Conservation (phyloP, 768 basidiomycete species). For the Calocybe cyanea region DNA sequence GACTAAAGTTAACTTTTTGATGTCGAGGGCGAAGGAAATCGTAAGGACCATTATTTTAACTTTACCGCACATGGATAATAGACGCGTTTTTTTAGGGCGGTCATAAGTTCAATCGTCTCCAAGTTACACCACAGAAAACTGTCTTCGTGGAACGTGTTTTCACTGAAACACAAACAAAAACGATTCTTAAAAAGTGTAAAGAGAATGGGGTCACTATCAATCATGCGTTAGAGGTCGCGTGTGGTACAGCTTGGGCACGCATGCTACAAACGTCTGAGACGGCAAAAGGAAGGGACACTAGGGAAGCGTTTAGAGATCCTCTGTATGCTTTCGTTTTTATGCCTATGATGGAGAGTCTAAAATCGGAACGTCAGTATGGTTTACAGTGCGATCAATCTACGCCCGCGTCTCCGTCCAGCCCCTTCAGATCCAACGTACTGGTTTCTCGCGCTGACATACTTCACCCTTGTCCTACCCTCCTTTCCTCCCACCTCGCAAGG, state of each 20-base stretch:
- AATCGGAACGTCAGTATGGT: constrained; percentile 40
- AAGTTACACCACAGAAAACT: constrained; percentile 31
- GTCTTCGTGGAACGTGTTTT: constrained; percentile 28
- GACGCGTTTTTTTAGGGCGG: constrained; percentile 35
- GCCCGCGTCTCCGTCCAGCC: constrained; percentile 39
- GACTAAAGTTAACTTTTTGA: constrained; percentile 44
- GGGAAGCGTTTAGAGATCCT: constrained; percentile 22
- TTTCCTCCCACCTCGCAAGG: constrained; percentile 41
- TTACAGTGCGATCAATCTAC: constrained; percentile 67
- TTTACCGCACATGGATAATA: neutral
- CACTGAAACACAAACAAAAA: constrained; percentile 29
- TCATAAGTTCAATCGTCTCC: constrained; percentile 44
- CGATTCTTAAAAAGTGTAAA: constrained; percentile 57
- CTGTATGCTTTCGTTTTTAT: constrained; percentile 10
- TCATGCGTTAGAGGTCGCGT: constrained; percentile 54
- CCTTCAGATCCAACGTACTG: constrained; percentile 42
- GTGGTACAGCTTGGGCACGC: constrained; percentile 54
- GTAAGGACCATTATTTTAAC: constrained; percentile 20
- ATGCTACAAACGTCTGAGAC: constrained; percentile 13
- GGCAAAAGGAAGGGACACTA: neutral
- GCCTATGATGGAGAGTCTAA: neutral
- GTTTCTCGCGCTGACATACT: constrained; percentile 61
- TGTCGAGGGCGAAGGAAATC: constrained; percentile 42
- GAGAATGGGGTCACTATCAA: constrained; percentile 55
- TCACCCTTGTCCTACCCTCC: constrained; percentile 62